A percentile compares a stretch with the other conserved stretches of the same genome.
These are phyloP conservation scores for Magnolia officinalis DNA, from an alignment of 164 flowering plant genomes.

Conservation along the genomic window DNA sequence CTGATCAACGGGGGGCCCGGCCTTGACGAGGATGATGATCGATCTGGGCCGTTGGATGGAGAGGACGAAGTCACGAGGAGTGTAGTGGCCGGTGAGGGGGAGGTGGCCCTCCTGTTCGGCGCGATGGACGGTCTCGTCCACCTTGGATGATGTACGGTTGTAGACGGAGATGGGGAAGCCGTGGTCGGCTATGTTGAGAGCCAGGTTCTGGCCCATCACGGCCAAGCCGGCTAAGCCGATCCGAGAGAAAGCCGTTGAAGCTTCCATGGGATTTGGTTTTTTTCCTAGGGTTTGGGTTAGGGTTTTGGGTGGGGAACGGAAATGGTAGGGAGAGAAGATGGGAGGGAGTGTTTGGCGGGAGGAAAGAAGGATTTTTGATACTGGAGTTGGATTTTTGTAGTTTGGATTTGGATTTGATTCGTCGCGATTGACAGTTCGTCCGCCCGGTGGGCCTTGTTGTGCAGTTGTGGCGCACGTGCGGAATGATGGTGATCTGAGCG, in stretches of 20 bases:
- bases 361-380: neutral
- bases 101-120: constrained; percentile 35
- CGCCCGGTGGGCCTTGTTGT: neutral
- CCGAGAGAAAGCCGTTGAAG: constrained; percentile 27
- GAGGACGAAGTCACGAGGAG: constrained; percentile 34
- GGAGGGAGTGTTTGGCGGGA: neutral
- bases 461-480: too few relatives aligned
- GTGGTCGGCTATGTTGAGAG: constrained; percentile 47
- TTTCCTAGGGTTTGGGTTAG: neutral
- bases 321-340: too few relatives aligned
- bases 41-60: constrained; percentile 38
- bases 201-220: constrained; percentile 56
- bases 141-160: constrained; percentile 44
- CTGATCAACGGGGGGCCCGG: constrained; percentile 46
- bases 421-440: neutral
- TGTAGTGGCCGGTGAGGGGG: constrained; percentile 33
- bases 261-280: constrained; percentile 7
- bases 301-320: neutral
- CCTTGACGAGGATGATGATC: constrained; percentile 46
- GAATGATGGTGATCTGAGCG: too few relatives aligned
- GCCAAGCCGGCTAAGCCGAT: constrained; percentile 56
- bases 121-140: constrained; percentile 40
- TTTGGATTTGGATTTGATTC: neutral
- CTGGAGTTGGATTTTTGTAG: neutral
- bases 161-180: constrained; percentile 51